phyloP scores from a whole-genome alignment of 2,329 filamentous ascomycete species.

The Dactylellina parvicollis region DNA sequence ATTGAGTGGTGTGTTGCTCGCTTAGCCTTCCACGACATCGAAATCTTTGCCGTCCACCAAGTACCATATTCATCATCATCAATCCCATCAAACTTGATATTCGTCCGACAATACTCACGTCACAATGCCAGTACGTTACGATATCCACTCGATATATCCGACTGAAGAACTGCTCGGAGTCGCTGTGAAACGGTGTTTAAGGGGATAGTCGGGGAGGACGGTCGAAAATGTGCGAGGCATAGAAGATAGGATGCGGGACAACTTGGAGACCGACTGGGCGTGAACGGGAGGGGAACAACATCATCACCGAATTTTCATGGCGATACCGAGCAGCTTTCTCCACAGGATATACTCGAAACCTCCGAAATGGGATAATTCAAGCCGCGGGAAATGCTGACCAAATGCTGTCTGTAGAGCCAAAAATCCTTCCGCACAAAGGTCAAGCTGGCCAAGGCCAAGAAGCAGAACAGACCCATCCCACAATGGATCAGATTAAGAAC shows the following conservation, averaged over 20 bases:
- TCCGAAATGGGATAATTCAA: neutral
- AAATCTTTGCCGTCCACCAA: conserved; percentile 29
- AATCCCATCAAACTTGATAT: conserved; percentile 9
- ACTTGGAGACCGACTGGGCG: conserved; percentile 9
- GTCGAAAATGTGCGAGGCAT: neutral
- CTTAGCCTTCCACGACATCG: conserved; percentile 31
- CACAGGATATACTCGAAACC: neutral
- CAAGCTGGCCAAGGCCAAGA: conserved; percentile 99
- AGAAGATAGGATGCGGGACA: neutral
- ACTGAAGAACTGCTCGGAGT: conserved; percentile 27
- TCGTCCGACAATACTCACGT: conserved; percentile 16
- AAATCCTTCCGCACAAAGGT: conserved; percentile 99
- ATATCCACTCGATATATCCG: conserved; percentile 14
- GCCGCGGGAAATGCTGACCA: conserved; percentile 60
- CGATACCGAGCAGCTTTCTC: conserved; percentile 12
- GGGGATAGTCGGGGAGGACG: neutral
- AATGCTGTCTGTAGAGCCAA: conserved; percentile 76
- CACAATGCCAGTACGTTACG: conserved; percentile 53
- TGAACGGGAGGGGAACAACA: neutral
- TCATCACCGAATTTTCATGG: conserved; percentile 1
- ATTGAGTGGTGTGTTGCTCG: conserved; percentile 16
- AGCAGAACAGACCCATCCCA: conserved; percentile 99
- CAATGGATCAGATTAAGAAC: conserved; percentile 99
- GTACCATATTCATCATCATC: conserved; percentile 3
- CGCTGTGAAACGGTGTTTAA: neutral